Base-by-base conservation (phyloP, 441 rosid species). In the Lepidium campestre region DNA sequence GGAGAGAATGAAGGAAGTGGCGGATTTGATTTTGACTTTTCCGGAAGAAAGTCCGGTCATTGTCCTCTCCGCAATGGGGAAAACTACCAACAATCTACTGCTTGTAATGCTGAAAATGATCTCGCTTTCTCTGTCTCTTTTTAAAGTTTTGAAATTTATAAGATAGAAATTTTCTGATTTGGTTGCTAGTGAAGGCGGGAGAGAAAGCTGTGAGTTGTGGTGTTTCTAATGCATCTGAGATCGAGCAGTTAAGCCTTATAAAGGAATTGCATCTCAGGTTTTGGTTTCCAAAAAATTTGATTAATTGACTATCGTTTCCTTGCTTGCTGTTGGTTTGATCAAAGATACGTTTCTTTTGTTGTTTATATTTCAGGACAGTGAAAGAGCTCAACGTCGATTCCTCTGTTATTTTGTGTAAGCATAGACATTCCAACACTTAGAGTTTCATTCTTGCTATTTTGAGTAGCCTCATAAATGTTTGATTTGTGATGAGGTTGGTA, bases 31-130 rank as follows among this genome's bases (percentile, higher is more conserved):
- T 57, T 82, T 78, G 60, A 67, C 86, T 75, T 91, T 91, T 65
- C 85, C 91, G 0, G 75, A 81, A 13, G 96, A 89, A 72, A 82
- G 77, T 68, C 98, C 98, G 0, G 83, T 89, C 58, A 74, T 91
- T 75, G 98, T 91, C 47, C 83, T 91, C 10, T 91, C 98, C 1
- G 98, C 98, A 2, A 87, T 91, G 98, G 98, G 98, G 63, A 89
- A 87, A 73, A 83, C 94, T 0, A 91, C 98, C 27, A 91, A 86
- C 76, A 86, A 87, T 35, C 93, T 91, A 52, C 59, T 91, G 61
- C 72, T 79, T 82, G 98, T 91, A 31, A 40, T 60, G 68, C 63
- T 40, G 41, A 47, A 60, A 55, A 1, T 9, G 19, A 22, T 40
- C 4, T 49, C 9, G 10, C 39, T 48, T 7, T 54, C 20, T 55